phyloP scores from a whole-genome alignment of 1,284 basidiomycete genomes.

The Leccinum cinnamomeum region DNA sequence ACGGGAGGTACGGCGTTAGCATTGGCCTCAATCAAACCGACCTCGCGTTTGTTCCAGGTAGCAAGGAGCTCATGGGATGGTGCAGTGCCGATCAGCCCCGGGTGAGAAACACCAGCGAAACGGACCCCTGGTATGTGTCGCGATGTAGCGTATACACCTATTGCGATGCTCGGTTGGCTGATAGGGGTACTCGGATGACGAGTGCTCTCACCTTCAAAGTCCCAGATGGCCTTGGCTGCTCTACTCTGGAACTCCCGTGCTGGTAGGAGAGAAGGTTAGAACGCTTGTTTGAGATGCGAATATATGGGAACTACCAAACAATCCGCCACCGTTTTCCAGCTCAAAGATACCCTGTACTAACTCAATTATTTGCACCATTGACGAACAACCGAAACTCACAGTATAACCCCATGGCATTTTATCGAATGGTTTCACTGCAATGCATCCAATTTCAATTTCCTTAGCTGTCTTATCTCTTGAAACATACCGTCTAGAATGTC shows the following conservation, averaged over 20 bases:
- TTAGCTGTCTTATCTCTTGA: neutral
- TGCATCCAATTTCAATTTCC: neutral
- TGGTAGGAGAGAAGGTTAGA: constrained; percentile 22
- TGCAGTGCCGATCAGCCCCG: constrained; percentile 74
- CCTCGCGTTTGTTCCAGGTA: constrained; percentile 75
- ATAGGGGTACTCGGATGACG: neutral
- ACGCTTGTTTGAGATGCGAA: neutral
- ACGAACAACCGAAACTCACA: constrained; percentile 34
- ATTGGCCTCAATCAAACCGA: constrained; percentile 61
- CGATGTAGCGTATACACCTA: constrained; percentile 16
- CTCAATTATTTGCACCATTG: neutral
- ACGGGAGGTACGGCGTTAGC: constrained; percentile 59
- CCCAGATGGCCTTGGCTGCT: constrained; percentile 81
- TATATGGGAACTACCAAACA: constrained; percentile 52
- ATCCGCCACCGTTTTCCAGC: constrained; percentile 70
- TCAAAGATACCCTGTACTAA: constrained; percentile 65
- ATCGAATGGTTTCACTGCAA: constrained; percentile 63
- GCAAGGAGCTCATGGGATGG: constrained; percentile 71
- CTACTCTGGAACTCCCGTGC: constrained; percentile 68
- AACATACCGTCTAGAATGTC: constrained; percentile 69
- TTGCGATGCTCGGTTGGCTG: neutral
- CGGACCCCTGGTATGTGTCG: constrained; percentile 63
- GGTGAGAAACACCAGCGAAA: constrained; percentile 78
- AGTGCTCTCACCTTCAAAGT: constrained; percentile 57
- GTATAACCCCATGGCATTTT: constrained; percentile 84